Evolutionary conservation across 306 rosid species (phyloP), one percentile per base, ranked within the genome.

Genomic region (Acmispon strigosus): DNA sequence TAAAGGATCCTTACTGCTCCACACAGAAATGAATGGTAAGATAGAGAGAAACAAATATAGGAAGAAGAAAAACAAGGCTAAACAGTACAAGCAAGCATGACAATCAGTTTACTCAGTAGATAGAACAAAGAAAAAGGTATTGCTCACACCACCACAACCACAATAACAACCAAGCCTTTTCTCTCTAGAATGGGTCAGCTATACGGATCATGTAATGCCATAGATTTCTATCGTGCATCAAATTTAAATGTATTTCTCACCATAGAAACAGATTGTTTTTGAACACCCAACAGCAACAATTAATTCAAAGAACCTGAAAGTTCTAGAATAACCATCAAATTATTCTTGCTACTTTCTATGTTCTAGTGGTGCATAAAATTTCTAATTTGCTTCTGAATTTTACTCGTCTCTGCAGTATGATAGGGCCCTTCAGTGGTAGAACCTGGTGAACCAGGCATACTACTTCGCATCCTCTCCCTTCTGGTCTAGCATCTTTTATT

Each of bases 1-100:
- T 72, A 88, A 83, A 43, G 89, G 70, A 76, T 89, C 97, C 88
- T 86, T 89, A 60, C 89, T 86, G 82, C 49, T 75, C 53, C 78
- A 81, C 79, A 84, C 77, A 80, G 81, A 83, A 75, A 90, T 44
- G 76, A 82, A 84, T 81, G 65, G 83, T 73, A 68, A 73, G 78
- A 71, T 49, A 80, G 24, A 80, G n/a, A 74, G 62, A 63, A 27
- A 48, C 66, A 39, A 52, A 24, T 4, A 27, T 27, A 78, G 47
- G 42, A 74, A 52, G 62, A 80, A 81, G 78, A 51, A 48, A 24
- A 52, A 56, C 5, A 24, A 44, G 51, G 39, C 2, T 45, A 48
- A 50, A 74, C 17, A 4, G 63, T 62, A 69, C 5, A 32, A 61
- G 66, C 59, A 74, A 43, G 80, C 15, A 76, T 36, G 69, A 62